Evolutionary conservation across 2,329 filamentous ascomycete species (phyloP).

Genomic region (Spiromastix sp.): DNA sequence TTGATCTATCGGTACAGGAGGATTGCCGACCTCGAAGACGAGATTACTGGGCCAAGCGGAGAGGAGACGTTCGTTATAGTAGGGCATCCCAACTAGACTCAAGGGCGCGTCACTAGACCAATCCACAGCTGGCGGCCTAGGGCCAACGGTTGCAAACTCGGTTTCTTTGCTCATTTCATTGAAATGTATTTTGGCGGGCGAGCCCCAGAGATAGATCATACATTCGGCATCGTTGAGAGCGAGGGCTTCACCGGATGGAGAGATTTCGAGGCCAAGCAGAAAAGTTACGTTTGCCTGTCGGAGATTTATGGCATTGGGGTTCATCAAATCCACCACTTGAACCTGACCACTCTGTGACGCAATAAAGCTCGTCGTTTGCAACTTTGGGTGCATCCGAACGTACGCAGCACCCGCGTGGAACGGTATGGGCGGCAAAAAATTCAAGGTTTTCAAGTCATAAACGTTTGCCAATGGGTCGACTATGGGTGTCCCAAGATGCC

Average conservation of each 20-base stretch:
- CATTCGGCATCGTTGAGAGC: conserved; percentile 71
- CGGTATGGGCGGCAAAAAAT: conserved; percentile 78
- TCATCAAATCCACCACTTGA: conserved; percentile 92
- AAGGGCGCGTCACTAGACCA: conserved; percentile 69
- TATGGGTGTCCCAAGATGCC: conserved; percentile 69
- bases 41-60: conserved; percentile 85
- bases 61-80: conserved; percentile 77
- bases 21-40: conserved; percentile 74
- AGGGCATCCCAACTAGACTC: conserved; percentile 81
- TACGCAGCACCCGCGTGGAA: conserved; percentile 88
- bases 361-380: conserved; percentile 91
- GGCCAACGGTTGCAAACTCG: conserved; percentile 61
- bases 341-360: conserved; percentile 87
- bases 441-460: conserved; percentile 86
- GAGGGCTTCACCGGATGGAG: conserved; percentile 76
- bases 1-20: conserved; percentile 63
- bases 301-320: conserved; percentile 77
- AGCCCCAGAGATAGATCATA: conserved; percentile 78
- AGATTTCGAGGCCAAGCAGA: conserved; percentile 72
- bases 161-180: conserved; percentile 69
- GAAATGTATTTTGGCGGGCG: conserved; percentile 74
- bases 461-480: conserved; percentile 90
- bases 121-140: conserved; percentile 53
- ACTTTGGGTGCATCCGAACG: conserved; percentile 90
- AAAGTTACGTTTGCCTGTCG: conserved; percentile 72